Conservation (phyloP, 2,329 filamentous ascomycete species). For the Orbilia quercus region DNA sequence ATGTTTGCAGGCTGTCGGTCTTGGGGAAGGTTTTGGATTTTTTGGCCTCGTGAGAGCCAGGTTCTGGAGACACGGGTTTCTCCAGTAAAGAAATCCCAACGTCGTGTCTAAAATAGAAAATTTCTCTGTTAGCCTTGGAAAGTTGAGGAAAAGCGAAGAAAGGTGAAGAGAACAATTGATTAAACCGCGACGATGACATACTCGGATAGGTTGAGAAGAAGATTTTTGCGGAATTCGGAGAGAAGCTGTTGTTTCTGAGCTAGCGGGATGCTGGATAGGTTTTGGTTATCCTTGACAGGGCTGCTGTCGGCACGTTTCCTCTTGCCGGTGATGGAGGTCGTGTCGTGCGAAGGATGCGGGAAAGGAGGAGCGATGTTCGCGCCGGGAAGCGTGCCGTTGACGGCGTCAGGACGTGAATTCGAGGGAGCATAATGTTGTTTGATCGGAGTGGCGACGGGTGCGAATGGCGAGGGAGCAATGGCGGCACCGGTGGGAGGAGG, state of each 20-base stretch:
- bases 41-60: conserved; percentile 38
- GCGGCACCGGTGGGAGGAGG: conserved; percentile 7
- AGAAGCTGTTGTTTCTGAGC: conserved; percentile 43
- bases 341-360: conserved; percentile 36
- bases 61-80: conserved; percentile 28
- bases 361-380: background rate
- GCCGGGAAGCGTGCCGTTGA: conserved; percentile 14
- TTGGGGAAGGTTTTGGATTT: conserved; percentile 36
- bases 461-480: conserved; percentile 24
- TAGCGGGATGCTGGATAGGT: conserved; percentile 10
- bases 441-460: conserved; percentile 5
- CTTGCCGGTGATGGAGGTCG: conserved; percentile 50
- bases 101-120: conserved; percentile 27
- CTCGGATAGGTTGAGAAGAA: conserved; percentile 29
- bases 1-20: conserved; percentile 27
- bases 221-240: conserved; percentile 22
- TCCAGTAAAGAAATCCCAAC: conserved; percentile 40
- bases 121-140: background rate
- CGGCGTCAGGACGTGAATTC: conserved; percentile 10
- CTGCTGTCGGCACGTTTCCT: conserved; percentile 53
- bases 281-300: conserved; percentile 41
- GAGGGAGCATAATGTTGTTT: conserved; percentile 4
- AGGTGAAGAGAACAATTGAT: background rate
- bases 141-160: background rate
- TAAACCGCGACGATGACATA: conserved; percentile 10